Percentiles rank a stretch among this genome's conserved stretches.
phyloP scores from a whole-genome alignment of 805 yeast genomes.

The Teunomyces stri region DNA sequence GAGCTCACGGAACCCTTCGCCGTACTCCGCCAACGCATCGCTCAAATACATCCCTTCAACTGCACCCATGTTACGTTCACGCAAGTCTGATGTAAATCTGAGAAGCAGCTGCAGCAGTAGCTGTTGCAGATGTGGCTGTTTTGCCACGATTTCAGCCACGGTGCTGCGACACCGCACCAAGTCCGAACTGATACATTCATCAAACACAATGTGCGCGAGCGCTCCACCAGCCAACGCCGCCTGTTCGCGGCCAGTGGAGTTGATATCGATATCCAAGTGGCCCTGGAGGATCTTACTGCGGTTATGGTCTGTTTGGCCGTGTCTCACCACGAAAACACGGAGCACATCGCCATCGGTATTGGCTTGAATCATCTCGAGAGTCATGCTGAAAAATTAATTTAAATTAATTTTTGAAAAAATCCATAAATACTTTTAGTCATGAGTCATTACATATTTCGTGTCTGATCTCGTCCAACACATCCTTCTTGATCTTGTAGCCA shows the following conservation, averaged over 20 bases:
- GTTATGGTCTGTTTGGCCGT: conserved; percentile 82
- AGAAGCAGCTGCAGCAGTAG: conserved; percentile 12
- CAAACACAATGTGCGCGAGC: conserved; percentile 39
- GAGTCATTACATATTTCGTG: background rate
- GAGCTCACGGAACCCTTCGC: conserved; percentile 55
- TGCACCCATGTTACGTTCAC: conserved; percentile 76
- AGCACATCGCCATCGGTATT: conserved; percentile 37
- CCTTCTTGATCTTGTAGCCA: conserved; percentile 67
- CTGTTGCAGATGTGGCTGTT: conserved; percentile 13
- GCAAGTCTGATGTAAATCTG: conserved; percentile 40
- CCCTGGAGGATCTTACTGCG: conserved; percentile 72
- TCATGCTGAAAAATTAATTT: background rate
- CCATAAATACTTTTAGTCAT: background rate
- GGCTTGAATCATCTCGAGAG: conserved; percentile 5
- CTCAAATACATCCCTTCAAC: conserved; percentile 70
- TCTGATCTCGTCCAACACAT: conserved; percentile 36
- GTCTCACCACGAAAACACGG: conserved; percentile 67
- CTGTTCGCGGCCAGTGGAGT: conserved; percentile 59
- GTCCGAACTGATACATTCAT: conserved; percentile 52
- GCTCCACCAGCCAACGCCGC: conserved; percentile 53
- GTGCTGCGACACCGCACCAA: conserved; percentile 63
- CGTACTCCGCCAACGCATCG: conserved; percentile 65
- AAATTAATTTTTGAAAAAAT: no score
- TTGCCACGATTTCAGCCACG: conserved; percentile 36
- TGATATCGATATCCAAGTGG: conserved; percentile 64